These are phyloP conservation scores for Pyrenochaeta sp. DNA, from an alignment of 2,329 filamentous ascomycete genomes.

Conservation along the genomic window DNA sequence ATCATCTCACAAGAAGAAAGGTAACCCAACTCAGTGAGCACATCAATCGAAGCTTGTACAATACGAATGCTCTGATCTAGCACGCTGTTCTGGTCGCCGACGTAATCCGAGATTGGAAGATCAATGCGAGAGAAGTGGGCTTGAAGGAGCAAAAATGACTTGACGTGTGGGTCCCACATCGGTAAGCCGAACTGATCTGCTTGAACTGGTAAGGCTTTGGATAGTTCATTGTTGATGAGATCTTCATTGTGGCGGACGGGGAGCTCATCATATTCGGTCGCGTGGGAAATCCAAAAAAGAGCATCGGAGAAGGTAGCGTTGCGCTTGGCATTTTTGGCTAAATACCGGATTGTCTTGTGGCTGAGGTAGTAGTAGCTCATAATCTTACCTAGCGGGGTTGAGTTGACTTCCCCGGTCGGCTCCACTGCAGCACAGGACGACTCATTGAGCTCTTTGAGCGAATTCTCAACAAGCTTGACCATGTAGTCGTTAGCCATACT, in stretches of 20 bases:
- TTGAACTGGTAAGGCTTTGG: constrained; percentile 78
- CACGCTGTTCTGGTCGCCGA: constrained; percentile 88
- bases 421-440: constrained; percentile 86
- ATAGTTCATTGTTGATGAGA: constrained; percentile 91
- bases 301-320: constrained; percentile 81
- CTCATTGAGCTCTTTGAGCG: constrained; percentile 79
- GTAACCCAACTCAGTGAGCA: constrained; percentile 88
- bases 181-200: constrained; percentile 74
- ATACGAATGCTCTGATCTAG: constrained; percentile 97
- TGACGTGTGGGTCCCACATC: constrained; percentile 99
- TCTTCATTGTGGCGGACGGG: constrained; percentile 99
- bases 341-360: constrained; percentile 89
- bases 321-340: constrained; percentile 78
- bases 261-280: constrained; percentile 96
- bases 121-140: constrained; percentile 94
- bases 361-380: constrained; percentile 99
- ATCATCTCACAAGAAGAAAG: constrained; percentile 80
- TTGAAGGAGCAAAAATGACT: constrained; percentile 91
- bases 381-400: constrained; percentile 93
- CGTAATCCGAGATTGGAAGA: constrained; percentile 94
- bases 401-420: constrained; percentile 86
- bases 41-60: constrained; percentile 92
- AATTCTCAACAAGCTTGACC: constrained; percentile 89
- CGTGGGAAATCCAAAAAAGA: constrained; percentile 89
- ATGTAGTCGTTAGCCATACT: constrained; percentile 92